These are phyloP conservation scores for Boletus rubroflammeus DNA, from an alignment of 768 basidiomycete genomes.

Conservation along the genomic window DNA sequence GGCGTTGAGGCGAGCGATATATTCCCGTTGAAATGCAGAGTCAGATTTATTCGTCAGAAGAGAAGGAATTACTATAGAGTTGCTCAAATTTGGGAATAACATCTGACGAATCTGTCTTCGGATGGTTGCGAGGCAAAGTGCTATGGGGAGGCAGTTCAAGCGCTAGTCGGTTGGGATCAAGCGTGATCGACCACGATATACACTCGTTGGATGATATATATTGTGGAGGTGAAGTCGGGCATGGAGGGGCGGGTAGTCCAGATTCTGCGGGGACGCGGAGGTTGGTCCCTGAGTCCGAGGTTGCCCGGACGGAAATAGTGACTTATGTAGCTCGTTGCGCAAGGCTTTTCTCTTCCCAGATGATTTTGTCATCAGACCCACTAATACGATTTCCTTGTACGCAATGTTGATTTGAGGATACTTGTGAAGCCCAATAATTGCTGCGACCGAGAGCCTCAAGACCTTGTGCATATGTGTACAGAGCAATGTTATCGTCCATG, in stretches of 20 bases:
- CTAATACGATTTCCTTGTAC: too few relatives aligned
- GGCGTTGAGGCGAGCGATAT: not conserved
- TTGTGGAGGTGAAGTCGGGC: not conserved
- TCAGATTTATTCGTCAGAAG: not conserved
- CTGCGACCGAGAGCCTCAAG: too few relatives aligned
- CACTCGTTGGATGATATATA: not conserved
- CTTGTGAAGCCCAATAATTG: too few relatives aligned
- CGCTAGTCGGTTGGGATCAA: not conserved
- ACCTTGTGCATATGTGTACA: constrained; percentile 8
- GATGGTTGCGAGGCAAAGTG: not conserved
- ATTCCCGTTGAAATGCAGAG: not conserved
- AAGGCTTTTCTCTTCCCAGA: too few relatives aligned
- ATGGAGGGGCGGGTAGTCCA: not conserved
- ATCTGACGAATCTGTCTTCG: not conserved
- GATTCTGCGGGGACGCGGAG: not conserved
- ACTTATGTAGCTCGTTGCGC: not conserved
- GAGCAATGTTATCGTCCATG: not conserved
- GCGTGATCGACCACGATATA: too few relatives aligned
- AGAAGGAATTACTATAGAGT: not conserved
- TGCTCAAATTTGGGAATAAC: not conserved
- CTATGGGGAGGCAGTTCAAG: not conserved
- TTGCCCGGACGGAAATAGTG: not conserved
- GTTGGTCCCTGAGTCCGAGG: too few relatives aligned
- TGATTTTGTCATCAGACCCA: too few relatives aligned
- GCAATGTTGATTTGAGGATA: too few relatives aligned